These are phyloP conservation scores for Aphanoascus verrucosus DNA, from an alignment of 2,329 filamentous ascomycete genomes.

Conservation along the genomic window DNA sequence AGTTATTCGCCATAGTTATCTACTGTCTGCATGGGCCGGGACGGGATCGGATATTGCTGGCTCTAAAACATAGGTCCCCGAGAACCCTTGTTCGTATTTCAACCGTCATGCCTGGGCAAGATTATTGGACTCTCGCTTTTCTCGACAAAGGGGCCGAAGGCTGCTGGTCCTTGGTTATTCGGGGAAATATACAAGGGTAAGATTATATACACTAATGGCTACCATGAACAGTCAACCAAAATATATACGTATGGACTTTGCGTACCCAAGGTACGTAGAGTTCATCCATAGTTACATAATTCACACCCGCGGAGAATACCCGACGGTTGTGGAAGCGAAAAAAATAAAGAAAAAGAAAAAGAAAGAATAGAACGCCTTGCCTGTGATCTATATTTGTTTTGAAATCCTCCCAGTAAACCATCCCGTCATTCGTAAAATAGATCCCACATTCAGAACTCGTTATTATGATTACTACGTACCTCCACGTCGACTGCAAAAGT, in stretches of 20 bases:
- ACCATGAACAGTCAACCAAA: neutral
- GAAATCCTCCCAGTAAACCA: neutral
- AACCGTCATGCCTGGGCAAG: too few species aligned
- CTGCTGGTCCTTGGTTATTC: neutral
- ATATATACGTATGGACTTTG: neutral
- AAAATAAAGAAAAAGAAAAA: neutral
- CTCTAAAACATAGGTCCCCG: neutral
- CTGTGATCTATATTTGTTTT: neutral
- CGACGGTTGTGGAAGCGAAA: neutral
- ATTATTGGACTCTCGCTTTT: too few species aligned
- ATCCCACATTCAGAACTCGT: slow-evolving; percentile 1
- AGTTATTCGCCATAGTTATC: neutral
- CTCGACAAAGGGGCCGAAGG: neutral
- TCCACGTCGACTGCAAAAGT: slow-evolving; percentile 13
- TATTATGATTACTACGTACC: slow-evolving; percentile 4
- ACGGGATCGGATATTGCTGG: neutral
- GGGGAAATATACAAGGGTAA: neutral
- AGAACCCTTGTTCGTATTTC: too few species aligned
- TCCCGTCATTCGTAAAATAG: neutral
- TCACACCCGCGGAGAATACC: too few species aligned
- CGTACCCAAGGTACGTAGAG: too few species aligned
- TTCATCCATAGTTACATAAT: too few species aligned
- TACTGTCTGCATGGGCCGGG: neutral
- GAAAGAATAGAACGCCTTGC: neutral
- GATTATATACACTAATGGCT: too few species aligned